Base-by-base conservation (phyloP, 2,329 filamentous ascomycete species). In the Annulohypoxylon truncatum region DNA sequence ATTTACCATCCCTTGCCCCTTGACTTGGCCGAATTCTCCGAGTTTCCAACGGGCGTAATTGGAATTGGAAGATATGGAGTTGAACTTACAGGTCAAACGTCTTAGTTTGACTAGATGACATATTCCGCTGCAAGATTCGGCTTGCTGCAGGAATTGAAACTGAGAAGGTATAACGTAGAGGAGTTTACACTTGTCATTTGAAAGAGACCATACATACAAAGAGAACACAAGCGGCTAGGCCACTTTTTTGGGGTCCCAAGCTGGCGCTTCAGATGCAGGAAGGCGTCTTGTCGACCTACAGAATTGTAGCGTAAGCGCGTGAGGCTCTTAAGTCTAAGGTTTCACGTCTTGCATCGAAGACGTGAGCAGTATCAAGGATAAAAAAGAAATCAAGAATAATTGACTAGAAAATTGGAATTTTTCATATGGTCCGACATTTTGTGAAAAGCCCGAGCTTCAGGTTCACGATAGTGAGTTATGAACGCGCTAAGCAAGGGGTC, bases 221-320 rank as follows among this genome's bases (percentile, higher is more conserved):
- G 33, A 20, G 50, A 40, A 47, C 52, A 47, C 46, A 52, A 26
- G 44, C 46, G 55, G 51, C 47, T 46, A 35, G 55, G 54, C 26
- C 54, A 42, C 52, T 18, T 50, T 56, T 47, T 31, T 38, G 28
- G 50, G 46, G 28, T 44, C 31, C 64, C 15, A 42, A 35, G 51
- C 55, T 60, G 65, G 67, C 65, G 67, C 64, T 66, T 59, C 46
- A 54, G 8, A 33, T 53, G 47, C 58, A 55, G 58, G 46, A 57
- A 57, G 38, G 62, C 59, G 66, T 53, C 54, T 65, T 52, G 58
- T 51, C 33, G 33, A 67, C 67, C 67, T 72, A 69, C 65, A 46
- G 44, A 35, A 65, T 52, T 20, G 33, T 48, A 69, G 63, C 53
- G 55, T 73, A 73, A 73, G 71, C 72, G 72, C 71, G 72, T 63